These are phyloP conservation scores for Penicillium sp. DNA, from an alignment of 2,329 filamentous ascomycete species.

Conservation along the genomic window DNA sequence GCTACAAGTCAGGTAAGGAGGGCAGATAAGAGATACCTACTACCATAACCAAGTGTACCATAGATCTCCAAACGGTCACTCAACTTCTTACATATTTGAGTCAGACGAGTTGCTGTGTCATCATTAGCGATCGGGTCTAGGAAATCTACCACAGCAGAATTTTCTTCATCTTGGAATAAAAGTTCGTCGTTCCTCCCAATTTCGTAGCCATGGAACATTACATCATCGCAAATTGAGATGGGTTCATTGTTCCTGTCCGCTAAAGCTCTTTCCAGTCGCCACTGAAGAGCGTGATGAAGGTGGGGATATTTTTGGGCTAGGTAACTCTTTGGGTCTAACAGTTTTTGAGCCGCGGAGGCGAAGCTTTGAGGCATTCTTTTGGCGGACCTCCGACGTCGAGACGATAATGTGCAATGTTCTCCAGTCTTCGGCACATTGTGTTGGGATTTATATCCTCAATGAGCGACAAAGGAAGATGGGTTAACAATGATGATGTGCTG, in stretches of 20 bases:
- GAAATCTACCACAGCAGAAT: background rate
- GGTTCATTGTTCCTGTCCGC: background rate
- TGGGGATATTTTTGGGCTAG: conserved; percentile 9
- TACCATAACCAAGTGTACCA: conserved; percentile 19
- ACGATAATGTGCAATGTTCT: background rate
- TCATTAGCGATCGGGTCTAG: background rate
- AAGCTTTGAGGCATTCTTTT: background rate
- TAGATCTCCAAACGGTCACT: conserved; percentile 12
- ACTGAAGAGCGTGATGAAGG: conserved; percentile 11
- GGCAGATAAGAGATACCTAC: conserved; percentile 9
- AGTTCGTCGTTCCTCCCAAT: conserved; percentile 2
- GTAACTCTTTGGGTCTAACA: conserved; percentile 10
- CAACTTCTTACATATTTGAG: conserved; percentile 7
- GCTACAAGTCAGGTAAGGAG: background rate
- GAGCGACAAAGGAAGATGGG: background rate
- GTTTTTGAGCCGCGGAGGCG: background rate
- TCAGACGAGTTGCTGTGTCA: background rate
- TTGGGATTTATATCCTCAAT: background rate
- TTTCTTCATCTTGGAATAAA: conserved; percentile 8
- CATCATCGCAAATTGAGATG: conserved; percentile 16
- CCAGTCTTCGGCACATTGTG: background rate
- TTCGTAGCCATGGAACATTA: background rate
- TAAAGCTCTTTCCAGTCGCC: conserved; percentile 8
- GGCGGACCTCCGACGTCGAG: too few relatives aligned
- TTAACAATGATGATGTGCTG: background rate